phyloP scores from a whole-genome alignment of 495 filamentous ascomycete genomes.

The Hyphodiscus hymeniophilus region DNA sequence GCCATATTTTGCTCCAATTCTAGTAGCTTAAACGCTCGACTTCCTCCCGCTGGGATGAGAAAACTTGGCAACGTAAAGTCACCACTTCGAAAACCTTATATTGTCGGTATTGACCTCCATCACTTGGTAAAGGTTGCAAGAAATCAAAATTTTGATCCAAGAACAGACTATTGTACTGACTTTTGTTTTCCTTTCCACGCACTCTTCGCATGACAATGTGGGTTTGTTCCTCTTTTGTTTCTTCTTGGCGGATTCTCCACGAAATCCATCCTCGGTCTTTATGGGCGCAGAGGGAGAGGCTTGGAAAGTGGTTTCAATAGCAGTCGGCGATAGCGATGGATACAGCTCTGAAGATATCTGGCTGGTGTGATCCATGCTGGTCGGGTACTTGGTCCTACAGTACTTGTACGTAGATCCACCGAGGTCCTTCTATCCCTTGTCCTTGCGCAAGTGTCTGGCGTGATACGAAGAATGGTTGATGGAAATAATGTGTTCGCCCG shows the following conservation, averaged over 20 bases:
- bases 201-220: slow-evolving; percentile 63
- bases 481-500: slow-evolving; percentile 17
- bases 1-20: too few relatives aligned
- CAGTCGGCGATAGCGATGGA: slow-evolving; percentile 8
- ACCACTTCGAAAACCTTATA: too few relatives aligned
- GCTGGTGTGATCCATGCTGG: slow-evolving; percentile 7
- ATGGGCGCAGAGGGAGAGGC: background rate
- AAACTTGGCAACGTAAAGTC: too few relatives aligned
- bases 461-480: slow-evolving; percentile 17
- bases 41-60: too few relatives aligned
- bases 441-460: background rate
- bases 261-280: slow-evolving; percentile 7
- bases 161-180: slow-evolving; percentile 26
- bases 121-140: too few relatives aligned
- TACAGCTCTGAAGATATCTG: slow-evolving; percentile 4
- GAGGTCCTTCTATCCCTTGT: too few relatives aligned
- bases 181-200: slow-evolving; percentile 65
- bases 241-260: slow-evolving; percentile 35
- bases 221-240: slow-evolving; percentile 72
- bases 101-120: too few relatives aligned
- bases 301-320: slow-evolving; percentile 1
- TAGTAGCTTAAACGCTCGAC: too few relatives aligned
- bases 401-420: too few relatives aligned
- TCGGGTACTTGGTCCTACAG: too few relatives aligned
- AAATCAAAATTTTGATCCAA: too few relatives aligned